Percentiles rank a stretch among this genome's conserved stretches.
Evolutionary conservation across 1,284 basidiomycete species (phyloP).

Genomic region (Tranzscheliella williamsii): DNA sequence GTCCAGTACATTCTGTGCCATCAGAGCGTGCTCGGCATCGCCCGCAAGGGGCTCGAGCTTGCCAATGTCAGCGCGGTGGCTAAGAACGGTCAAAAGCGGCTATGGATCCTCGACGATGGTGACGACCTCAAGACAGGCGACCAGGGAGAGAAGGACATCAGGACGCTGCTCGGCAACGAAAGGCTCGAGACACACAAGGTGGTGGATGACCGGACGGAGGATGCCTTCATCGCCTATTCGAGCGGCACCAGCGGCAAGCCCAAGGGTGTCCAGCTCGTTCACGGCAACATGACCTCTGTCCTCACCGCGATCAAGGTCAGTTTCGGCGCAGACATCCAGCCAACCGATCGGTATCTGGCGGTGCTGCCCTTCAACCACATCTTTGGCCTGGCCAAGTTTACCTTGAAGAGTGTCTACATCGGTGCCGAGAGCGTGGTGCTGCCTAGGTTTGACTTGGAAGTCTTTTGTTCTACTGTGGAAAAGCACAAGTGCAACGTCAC

Average conservation of each 20-base stretch:
- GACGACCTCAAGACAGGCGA: constrained; percentile 37
- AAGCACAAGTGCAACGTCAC: constrained; percentile 70
- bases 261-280: constrained; percentile 57
- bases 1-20: constrained; percentile 47
- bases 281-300: constrained; percentile 48
- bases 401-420: constrained; percentile 69
- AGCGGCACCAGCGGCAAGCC: constrained; percentile 58
- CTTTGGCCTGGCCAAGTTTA: constrained; percentile 65
- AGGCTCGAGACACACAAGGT: constrained; percentile 39
- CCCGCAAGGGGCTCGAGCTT: constrained; percentile 36
- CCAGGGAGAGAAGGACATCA: constrained; percentile 44
- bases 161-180: constrained; percentile 24
- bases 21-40: constrained; percentile 33
- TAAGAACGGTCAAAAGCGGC: constrained; percentile 31
- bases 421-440: constrained; percentile 72
- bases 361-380: constrained; percentile 55
- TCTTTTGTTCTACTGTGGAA: constrained; percentile 71
- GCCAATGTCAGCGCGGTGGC: constrained; percentile 23
- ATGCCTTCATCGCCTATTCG: constrained; percentile 52
- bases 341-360: constrained; percentile 32
- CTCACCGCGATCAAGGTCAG: constrained; percentile 29
- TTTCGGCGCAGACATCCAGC: constrained; percentile 28
- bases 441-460: constrained; percentile 73
- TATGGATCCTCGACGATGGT: constrained; percentile 56
- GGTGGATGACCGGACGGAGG: constrained; percentile 24